Percentiles rank a stretch among this genome's conserved stretches.
Evolutionary conservation across 805 yeast species (phyloP).

Genomic region (Yarrowia osloensis): DNA sequence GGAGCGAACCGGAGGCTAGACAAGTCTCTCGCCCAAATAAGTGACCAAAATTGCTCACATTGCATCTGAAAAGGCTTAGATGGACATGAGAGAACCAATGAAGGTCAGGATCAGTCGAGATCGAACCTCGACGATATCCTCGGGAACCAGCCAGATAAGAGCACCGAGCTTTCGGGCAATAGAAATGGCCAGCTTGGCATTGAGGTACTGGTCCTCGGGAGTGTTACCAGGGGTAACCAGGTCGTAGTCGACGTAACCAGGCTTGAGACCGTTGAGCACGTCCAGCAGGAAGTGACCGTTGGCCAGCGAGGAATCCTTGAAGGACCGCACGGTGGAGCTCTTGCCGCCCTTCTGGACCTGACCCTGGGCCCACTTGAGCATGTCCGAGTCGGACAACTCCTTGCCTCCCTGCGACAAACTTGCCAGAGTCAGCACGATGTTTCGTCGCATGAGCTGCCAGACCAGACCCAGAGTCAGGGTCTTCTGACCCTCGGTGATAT

Average conservation of each 20-base stretch:
- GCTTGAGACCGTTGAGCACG: slow-evolving; percentile 88
- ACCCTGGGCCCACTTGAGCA: slow-evolving; percentile 90
- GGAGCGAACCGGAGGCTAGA: background rate
- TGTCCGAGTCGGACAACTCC: slow-evolving; percentile 80
- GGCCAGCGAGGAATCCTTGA: slow-evolving; percentile 77
- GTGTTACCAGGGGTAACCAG: slow-evolving; percentile 77
- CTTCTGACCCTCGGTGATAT: slow-evolving; percentile 90
- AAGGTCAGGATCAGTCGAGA: slow-evolving; percentile 90
- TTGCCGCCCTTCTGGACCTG: slow-evolving; percentile 87
- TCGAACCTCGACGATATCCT: slow-evolving; percentile 95
- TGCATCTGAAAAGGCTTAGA: slow-evolving; percentile 38
- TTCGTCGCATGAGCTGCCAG: slow-evolving; percentile 98
- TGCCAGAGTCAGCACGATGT: slow-evolving; percentile 81
- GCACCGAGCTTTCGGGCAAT: slow-evolving; percentile 98
- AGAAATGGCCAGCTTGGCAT: slow-evolving; percentile 95
- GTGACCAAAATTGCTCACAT: background rate
- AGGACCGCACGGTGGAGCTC: slow-evolving; percentile 69
- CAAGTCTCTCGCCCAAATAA: background rate
- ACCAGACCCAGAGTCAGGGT: slow-evolving; percentile 87
- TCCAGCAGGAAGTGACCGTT: slow-evolving; percentile 83
- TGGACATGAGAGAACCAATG: slow-evolving; percentile 91
- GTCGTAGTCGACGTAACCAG: slow-evolving; percentile 96
- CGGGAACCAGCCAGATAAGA: slow-evolving; percentile 99
- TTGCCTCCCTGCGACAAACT: slow-evolving; percentile 70
- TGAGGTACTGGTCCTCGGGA: slow-evolving; percentile 86